Evolutionary conservation across 495 filamentous ascomycete genomes (phyloP).

Genomic region (Cenococcum geophilum): DNA sequence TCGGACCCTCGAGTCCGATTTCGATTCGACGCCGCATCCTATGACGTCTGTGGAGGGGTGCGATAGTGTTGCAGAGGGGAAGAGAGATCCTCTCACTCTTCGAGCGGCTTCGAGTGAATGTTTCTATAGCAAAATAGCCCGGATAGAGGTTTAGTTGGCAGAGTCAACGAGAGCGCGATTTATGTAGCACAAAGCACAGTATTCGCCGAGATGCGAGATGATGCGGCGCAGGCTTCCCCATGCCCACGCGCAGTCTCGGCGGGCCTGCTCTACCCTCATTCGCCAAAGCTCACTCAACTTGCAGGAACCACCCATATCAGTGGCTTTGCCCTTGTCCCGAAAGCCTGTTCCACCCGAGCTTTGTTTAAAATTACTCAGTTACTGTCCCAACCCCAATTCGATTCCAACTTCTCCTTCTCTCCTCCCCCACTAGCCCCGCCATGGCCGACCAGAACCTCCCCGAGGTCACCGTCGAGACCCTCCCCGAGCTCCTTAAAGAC

Average conservation of each 20-base stretch:
- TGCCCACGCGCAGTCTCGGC: neutral
- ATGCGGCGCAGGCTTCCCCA: neutral
- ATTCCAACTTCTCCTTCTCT: neutral
- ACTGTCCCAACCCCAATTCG: neutral
- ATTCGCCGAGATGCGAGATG: too few species aligned
- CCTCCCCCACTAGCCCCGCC: neutral
- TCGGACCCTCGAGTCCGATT: too few species aligned
- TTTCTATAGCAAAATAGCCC: too few species aligned
- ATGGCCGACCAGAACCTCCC: slow-evolving; percentile 16
- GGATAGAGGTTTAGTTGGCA: neutral
- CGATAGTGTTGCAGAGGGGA: too few species aligned
- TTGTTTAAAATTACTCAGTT: neutral
- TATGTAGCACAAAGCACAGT: neutral
- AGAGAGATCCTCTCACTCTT: too few species aligned
- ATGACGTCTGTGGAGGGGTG: too few species aligned
- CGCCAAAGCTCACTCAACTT: slow-evolving; percentile 1
- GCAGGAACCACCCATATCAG: neutral
- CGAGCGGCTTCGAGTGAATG: too few species aligned
- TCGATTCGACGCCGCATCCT: too few species aligned
- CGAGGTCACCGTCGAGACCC: slow-evolving; percentile 53
- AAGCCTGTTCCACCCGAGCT: neutral
- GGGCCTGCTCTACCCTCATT: neutral
- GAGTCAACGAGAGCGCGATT: neutral
- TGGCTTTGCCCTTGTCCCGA: neutral
- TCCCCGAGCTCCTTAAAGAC: slow-evolving; percentile 59